Evolutionary conservation across 495 filamentous ascomycete genomes (phyloP), one percentile per base, ranked within the genome.

Genomic region (Talaromyces proteolyticus): DNA sequence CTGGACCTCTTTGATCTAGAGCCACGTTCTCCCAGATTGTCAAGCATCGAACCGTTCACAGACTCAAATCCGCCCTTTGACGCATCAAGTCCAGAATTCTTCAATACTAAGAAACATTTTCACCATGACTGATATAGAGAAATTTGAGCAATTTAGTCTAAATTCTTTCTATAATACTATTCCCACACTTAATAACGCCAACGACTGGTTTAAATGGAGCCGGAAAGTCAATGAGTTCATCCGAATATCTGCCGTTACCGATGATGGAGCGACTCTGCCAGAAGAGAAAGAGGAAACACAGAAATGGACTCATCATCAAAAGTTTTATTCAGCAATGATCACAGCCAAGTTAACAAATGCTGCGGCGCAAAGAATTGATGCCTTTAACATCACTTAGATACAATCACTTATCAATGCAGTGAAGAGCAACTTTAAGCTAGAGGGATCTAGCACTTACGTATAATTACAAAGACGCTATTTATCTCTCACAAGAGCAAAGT

Each of bases 311-410:
- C 42, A 24, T 19, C 42, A 44, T 26, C 34, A 52, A 41, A 52
- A 46, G 17, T 52, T 52, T 40, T 52, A 52, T 20, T 52, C 50
- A 29, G 50, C 50, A 40, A 52, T 52, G 42, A 52, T 52, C 34
- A 47, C 50, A 37, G 50, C 50, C 29, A 52, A 52, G 34, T 22
- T 52, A 42, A 52, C 50, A 12, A 42, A 52, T 29, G 46, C 44
- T 46, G 50, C 50, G 42, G 50, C 50, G 11, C 50, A 52, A 41
- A 46, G 50, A 25, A 52, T 52, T 37, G 46, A 52, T 20, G 50
- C 50, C 42, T 52, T 52, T 41, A 44, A 52, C 36, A 52, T 47
- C 16, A 4, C 50, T 47, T 44, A 38, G 25, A 42, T 52, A 12
- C 42, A 52, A 24, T 36, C 26, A 40, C 43, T 52, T 8, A n/a